Conservation (phyloP, 1,284 basidiomycete species). For the Malassezia sp. region DNA sequence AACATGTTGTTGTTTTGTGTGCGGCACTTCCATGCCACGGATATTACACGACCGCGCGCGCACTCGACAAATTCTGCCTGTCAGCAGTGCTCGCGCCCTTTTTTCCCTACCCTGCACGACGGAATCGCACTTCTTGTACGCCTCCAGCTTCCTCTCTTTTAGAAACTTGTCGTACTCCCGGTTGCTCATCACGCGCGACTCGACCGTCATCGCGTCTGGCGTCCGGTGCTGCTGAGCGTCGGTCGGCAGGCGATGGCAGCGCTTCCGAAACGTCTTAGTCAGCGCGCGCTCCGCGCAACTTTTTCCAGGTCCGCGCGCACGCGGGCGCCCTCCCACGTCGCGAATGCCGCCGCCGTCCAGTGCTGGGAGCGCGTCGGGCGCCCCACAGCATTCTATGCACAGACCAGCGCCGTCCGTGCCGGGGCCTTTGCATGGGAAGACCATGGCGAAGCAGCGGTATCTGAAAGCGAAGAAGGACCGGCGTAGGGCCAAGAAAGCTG, state of each 20-base stretch:
- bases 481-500: slow-evolving; percentile 26
- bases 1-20: slow-evolving; percentile 10
- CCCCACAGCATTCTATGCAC: too few species aligned
- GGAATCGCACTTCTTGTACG: slow-evolving; percentile 15
- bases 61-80: slow-evolving; percentile 14
- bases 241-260: too few species aligned
- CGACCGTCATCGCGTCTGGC: slow-evolving; percentile 9
- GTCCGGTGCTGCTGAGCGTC: too few species aligned
- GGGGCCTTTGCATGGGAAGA: too few species aligned
- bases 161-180: slow-evolving; percentile 15
- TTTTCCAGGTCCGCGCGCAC: too few species aligned
- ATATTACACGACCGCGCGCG: slow-evolving; percentile 4
- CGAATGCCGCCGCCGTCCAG: too few species aligned
- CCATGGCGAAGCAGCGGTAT: slow-evolving; percentile 41
- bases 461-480: slow-evolving; percentile 39
- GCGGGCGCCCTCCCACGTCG: too few species aligned
- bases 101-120: slow-evolving; percentile 15
- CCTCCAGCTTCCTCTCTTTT: slow-evolving; percentile 7
- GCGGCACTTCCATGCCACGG: slow-evolving; percentile 14
- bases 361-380: too few species aligned
- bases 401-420: too few species aligned
- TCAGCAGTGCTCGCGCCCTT: background rate
- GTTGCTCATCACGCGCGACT: slow-evolving; percentile 15
- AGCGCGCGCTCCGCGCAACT: too few species aligned
- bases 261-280: too few species aligned